Percentiles rank a stretch among this genome's conserved stretches.
Conservation (phyloP, 2,329 filamentous ascomycete genomes). For the Cordyceps pruinosa region DNA sequence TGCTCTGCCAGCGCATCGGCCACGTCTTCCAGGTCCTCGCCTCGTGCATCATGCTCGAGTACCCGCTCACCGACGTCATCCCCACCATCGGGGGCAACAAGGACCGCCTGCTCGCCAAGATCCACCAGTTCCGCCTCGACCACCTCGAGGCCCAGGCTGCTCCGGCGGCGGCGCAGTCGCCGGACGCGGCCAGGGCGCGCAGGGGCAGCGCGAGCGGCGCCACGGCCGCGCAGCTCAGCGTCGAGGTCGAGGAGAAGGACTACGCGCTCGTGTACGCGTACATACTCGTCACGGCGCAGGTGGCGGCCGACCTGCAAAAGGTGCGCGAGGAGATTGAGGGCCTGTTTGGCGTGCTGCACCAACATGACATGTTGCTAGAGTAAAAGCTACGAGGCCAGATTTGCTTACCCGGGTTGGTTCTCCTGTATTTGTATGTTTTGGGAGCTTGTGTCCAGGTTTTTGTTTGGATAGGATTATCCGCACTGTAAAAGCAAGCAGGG, state of each 20-base stretch:
- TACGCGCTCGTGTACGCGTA: constrained; percentile 93
- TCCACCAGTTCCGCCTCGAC: constrained; percentile 77
- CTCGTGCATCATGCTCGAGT: constrained; percentile 88
- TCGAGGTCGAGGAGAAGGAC: constrained; percentile 55
- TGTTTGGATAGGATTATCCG: too few relatives aligned
- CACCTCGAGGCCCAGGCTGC: constrained; percentile 40
- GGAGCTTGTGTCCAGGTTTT: too few relatives aligned
- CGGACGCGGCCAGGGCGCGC: background rate
- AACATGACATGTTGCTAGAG: constrained; percentile 51
- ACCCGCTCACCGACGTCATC: constrained; percentile 81
- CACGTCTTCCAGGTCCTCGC: constrained; percentile 84
- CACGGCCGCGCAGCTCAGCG: constrained; percentile 16
- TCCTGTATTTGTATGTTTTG: background rate
- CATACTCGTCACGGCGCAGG: constrained; percentile 60
- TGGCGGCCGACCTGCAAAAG: constrained; percentile 56
- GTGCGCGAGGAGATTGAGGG: constrained; percentile 56
- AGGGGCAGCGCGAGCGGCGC: background rate
- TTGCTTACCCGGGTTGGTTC: too few relatives aligned
- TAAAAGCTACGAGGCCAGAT: constrained; percentile 24
- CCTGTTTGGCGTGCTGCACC: constrained; percentile 56
- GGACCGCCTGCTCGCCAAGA: constrained; percentile 76
- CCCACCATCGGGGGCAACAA: constrained; percentile 75
- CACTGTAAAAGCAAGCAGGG: too few relatives aligned
- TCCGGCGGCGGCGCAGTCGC: constrained; percentile 15
- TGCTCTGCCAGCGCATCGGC: constrained; percentile 82